A percentile compares a stretch with the other conserved stretches of the same genome.
phyloP scores from a whole-genome alignment of 805 yeast species.

The Lipomyces yamanashiensis region DNA sequence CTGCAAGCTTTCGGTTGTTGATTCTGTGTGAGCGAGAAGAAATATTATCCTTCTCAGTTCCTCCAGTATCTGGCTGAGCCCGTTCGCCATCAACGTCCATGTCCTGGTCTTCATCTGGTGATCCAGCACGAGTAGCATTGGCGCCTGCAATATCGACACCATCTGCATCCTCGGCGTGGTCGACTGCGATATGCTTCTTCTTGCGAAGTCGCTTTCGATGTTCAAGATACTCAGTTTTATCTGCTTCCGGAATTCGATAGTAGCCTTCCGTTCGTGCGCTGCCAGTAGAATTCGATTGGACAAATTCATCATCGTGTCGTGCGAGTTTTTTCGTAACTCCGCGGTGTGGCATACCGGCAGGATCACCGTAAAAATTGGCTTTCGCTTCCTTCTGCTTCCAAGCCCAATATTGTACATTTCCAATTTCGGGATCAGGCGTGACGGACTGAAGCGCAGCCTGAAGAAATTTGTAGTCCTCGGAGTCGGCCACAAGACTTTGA shows the following conservation, averaged over 20 bases:
- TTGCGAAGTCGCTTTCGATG: slow-evolving; percentile 60
- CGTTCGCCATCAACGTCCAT: slow-evolving; percentile 11
- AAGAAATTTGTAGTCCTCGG: slow-evolving; percentile 69
- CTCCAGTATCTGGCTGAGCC: slow-evolving; percentile 29
- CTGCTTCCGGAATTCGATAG: slow-evolving; percentile 68
- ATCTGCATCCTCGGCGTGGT: slow-evolving; percentile 48
- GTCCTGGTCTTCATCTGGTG: slow-evolving; percentile 27
- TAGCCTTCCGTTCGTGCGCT: slow-evolving; percentile 77
- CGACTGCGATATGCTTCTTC: slow-evolving; percentile 65
- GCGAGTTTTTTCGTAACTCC: slow-evolving; percentile 22
- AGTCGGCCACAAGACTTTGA: slow-evolving; percentile 65
- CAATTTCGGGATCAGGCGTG: slow-evolving; percentile 38
- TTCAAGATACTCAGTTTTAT: slow-evolving; percentile 77
- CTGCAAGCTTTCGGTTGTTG: slow-evolving; percentile 83
- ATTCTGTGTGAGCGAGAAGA: slow-evolving; percentile 84
- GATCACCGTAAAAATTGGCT: slow-evolving; percentile 26
- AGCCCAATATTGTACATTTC: slow-evolving; percentile 61
- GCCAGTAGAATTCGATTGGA: slow-evolving; percentile 55
- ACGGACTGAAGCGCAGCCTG: slow-evolving; percentile 50
- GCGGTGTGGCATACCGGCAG: slow-evolving; percentile 8
- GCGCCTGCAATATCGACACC: slow-evolving; percentile 8
- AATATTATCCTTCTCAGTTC: slow-evolving; percentile 36
- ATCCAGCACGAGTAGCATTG: slow-evolving; percentile 14
- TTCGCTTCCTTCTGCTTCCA: slow-evolving; percentile 58
- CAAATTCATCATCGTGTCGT: slow-evolving; percentile 44